phyloP scores from a whole-genome alignment of 495 filamentous ascomycete species.

The Astrocystis sublimbata region DNA sequence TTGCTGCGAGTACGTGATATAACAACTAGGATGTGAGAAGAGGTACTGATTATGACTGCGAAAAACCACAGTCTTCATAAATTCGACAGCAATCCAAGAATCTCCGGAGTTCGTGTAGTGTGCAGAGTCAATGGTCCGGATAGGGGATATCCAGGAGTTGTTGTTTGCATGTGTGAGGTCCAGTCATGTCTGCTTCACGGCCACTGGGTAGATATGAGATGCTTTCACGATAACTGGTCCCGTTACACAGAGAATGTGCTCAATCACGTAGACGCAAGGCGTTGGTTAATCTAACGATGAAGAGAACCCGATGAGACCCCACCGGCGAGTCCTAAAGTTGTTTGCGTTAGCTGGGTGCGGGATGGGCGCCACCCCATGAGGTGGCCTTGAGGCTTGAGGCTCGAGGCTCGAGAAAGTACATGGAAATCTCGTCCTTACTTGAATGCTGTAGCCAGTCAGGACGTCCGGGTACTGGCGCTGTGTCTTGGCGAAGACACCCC shows the following conservation, averaged over 20 bases:
- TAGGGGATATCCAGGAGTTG: not conserved
- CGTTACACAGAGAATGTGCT: slow-evolving; percentile 11
- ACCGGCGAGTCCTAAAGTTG: not conserved
- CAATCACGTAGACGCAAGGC: slow-evolving; percentile 6
- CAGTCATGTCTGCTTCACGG: not conserved
- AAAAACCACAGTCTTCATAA: not conserved
- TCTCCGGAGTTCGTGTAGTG: not conserved
- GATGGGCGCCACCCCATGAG: not conserved
- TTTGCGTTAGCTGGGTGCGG: slow-evolving; percentile 1
- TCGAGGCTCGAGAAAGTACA: not conserved
- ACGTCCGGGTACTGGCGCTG: not conserved
- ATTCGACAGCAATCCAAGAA: not conserved
- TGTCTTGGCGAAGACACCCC: not conserved
- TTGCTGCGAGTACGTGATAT: not conserved
- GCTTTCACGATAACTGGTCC: slow-evolving; percentile 3
- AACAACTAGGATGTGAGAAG: not conserved
- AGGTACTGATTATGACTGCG: not conserved
- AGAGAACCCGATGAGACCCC: not conserved
- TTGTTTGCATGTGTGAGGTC: not conserved
- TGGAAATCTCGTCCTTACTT: not conserved
- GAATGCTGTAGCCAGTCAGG: not conserved
- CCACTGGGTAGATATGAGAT: not conserved
- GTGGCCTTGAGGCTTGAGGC: not conserved
- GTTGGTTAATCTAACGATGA: not conserved
- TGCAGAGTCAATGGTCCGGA: not conserved